phyloP scores from a whole-genome alignment of 2,329 filamentous ascomycete species.

The Tolypocladium cylindrosporum region DNA sequence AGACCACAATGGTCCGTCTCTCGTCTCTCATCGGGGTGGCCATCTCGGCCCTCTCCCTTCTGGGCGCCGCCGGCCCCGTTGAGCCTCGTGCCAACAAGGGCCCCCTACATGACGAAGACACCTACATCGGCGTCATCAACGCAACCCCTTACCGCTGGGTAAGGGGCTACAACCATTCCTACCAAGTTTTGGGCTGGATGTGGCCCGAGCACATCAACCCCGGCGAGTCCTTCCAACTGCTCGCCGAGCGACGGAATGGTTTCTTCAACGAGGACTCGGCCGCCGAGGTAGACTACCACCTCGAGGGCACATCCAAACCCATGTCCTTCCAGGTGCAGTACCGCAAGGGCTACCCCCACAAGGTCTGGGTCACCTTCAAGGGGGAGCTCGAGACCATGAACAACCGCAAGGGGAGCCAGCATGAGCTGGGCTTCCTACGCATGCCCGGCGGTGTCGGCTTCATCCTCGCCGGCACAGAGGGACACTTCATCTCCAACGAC shows the following conservation, averaged over 20 bases:
- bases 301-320: slow-evolving; percentile 15
- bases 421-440: slow-evolving; percentile 8
- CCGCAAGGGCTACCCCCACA: slow-evolving; percentile 1
- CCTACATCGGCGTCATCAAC: slow-evolving; percentile 18
- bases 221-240: slow-evolving; percentile 10
- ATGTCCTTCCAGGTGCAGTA: slow-evolving; percentile 17
- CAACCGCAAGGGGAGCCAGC: slow-evolving; percentile 3
- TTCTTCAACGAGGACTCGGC: slow-evolving; percentile 8
- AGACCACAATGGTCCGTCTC: background rate
- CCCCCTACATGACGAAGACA: slow-evolving; percentile 2
- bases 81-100: background rate
- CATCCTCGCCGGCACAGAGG: slow-evolving; percentile 19
- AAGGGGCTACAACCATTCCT: slow-evolving; percentile 7
- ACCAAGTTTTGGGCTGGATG: slow-evolving; percentile 12
- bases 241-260: background rate
- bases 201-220: slow-evolving; percentile 18
- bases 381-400: slow-evolving; percentile 13
- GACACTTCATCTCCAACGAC: slow-evolving; percentile 16
- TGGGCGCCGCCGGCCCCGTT: background rate
- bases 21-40: background rate
- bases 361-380: slow-evolving; percentile 10
- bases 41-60: background rate
- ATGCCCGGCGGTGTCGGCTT: slow-evolving; percentile 14
- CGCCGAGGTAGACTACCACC: slow-evolving; percentile 17
- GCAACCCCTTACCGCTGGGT: slow-evolving; percentile 22